Conservation (phyloP, 2,329 filamentous ascomycete genomes). For the Alternaria sp. region DNA sequence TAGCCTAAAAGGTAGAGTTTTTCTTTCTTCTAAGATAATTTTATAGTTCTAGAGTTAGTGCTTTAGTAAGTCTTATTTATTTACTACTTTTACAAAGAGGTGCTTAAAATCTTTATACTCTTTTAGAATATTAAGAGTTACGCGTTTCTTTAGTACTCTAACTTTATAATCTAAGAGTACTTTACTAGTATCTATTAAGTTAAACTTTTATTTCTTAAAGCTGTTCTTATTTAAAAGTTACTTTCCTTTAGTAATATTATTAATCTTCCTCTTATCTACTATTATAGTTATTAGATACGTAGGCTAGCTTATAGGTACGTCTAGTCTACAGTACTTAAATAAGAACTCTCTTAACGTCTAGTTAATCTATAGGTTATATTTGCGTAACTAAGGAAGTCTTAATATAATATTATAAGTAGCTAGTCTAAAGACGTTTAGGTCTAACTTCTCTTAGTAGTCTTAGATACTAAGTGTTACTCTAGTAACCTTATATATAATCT, state of each 20-base stretch:
- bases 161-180: neutral
- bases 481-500: neutral
- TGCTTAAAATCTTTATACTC: slow-evolving; percentile 2
- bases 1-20: neutral
- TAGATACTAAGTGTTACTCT: neutral
- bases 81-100: slow-evolving; percentile 5
- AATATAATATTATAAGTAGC: neutral
- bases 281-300: neutral
- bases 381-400: neutral
- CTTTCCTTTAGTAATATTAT: neutral
- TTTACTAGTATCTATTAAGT: neutral
- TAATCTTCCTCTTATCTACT: neutral
- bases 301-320: neutral
- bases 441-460: neutral
- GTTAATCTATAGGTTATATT: neutral
- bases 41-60: slow-evolving; percentile 2
- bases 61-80: slow-evolving; percentile 1
- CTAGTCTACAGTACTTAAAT: neutral
- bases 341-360: neutral
- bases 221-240: neutral
- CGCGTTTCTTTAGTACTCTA: neutral
- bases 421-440: neutral
- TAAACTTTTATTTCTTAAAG: neutral
- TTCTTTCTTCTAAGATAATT: slow-evolving; percentile 6
- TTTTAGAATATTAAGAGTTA: neutral